Percentiles rank a stretch among this genome's conserved stretches.
Evolutionary conservation across 352 stramenopile species (phyloP).

Genomic region (Hyaloperonospora arabidopsidis): DNA sequence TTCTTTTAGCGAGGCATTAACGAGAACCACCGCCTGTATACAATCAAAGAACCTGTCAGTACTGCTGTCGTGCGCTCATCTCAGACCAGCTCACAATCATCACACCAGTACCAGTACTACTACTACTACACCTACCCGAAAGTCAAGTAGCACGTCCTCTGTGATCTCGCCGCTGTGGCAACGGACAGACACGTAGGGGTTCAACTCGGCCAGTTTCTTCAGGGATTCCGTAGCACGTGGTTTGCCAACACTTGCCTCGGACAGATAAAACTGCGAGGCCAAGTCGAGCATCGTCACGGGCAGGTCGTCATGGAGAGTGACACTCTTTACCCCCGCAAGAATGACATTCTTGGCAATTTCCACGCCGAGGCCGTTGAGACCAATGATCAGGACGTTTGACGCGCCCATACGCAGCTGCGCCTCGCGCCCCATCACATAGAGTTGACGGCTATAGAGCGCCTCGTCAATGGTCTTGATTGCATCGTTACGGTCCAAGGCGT

Average conservation of each 20-base stretch:
- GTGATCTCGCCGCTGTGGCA: constrained; percentile 59
- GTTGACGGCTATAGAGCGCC: constrained; percentile 89
- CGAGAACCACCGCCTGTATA: constrained; percentile 71
- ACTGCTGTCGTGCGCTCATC: neutral
- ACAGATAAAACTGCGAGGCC: constrained; percentile 95
- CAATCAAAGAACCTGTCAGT: neutral
- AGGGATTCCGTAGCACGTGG: constrained; percentile 80
- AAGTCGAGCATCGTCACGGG: constrained; percentile 83
- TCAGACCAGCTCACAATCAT: neutral
- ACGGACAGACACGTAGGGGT: constrained; percentile 92
- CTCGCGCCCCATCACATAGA: constrained; percentile 99
- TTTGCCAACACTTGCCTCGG: constrained; percentile 78
- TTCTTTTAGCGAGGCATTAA: constrained; percentile 68
- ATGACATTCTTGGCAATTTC: constrained; percentile 99
- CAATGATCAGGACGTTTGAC: constrained; percentile 92
- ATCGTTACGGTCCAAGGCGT: constrained; percentile 53
- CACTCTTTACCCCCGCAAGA: constrained; percentile 90
- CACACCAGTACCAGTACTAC: no score
- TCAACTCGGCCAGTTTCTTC: constrained; percentile 92
- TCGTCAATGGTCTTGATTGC: constrained; percentile 63
- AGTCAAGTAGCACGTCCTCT: constrained; percentile 58
- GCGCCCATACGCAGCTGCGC: constrained; percentile 95
- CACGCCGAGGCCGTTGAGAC: constrained; percentile 91
- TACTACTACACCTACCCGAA: constrained; percentile 45
- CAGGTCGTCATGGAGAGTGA: constrained; percentile 92